These are phyloP conservation scores for Pittosporum tobira DNA, from an alignment of 129 eudicot genomes.

Conservation along the genomic window DNA sequence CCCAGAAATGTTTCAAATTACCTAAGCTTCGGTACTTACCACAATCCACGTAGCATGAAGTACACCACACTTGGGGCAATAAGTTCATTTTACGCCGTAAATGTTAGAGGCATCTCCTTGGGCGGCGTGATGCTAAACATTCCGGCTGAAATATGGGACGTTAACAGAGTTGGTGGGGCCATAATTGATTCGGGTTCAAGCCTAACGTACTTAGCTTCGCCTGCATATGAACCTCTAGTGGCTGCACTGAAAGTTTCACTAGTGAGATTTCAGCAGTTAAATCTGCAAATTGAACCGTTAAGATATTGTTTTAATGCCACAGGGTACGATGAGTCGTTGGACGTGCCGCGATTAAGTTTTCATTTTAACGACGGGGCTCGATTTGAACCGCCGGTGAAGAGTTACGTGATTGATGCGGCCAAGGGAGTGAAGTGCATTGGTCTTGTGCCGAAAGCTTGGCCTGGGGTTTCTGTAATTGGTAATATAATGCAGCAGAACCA, in stretches of 20 bases:
- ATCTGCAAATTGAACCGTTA: not conserved
- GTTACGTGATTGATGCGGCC: conserved; percentile 9
- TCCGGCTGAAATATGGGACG: conserved; percentile 5
- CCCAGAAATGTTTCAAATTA: not conserved
- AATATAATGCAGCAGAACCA: conserved; percentile 9
- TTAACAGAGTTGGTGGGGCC: conserved; percentile 1
- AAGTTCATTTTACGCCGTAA: not conserved
- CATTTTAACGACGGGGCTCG: conserved; percentile 5
- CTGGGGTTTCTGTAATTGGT: conserved; percentile 4
- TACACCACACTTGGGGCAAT: conserved; percentile 9
- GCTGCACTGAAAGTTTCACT: not conserved
- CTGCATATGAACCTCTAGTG: conserved; percentile 7
- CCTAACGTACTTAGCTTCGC: not conserved
- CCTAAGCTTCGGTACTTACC: conserved; percentile 1
- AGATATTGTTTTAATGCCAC: conserved; percentile 3
- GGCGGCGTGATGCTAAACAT: not conserved
- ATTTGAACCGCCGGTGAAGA: conserved; percentile 7
- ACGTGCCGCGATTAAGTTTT: not conserved
- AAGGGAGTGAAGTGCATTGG: conserved; percentile 5
- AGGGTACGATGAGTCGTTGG: not conserved
- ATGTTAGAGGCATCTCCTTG: not conserved
- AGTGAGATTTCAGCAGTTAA: not conserved
- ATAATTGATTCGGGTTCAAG: conserved; percentile 8
- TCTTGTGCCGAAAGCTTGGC: conserved; percentile 4
- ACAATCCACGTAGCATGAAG: not conserved